Base-by-base conservation (phyloP, 2,329 filamentous ascomycete species). In the Hypoxylon sp. region DNA sequence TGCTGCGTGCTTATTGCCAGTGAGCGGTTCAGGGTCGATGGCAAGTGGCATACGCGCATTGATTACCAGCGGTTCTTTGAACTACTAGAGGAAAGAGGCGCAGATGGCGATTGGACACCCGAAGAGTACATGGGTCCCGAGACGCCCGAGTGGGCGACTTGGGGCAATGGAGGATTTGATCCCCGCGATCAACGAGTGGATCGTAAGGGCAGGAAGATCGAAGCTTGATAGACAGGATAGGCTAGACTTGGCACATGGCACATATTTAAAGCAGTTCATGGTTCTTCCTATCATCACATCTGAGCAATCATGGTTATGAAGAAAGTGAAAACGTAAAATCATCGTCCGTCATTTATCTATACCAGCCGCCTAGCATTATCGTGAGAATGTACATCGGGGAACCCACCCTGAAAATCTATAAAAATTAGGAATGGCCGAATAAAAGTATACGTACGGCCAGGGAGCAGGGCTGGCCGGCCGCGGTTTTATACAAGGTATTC, bases 81-180 rank as follows among this genome's bases (percentile, higher is more conserved):
- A 59, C 79, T 94, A 55, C 78, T 95, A 7, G 90, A 96, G 71
- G 82, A 84, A 67, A 78, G 82, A 56, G 76, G 79, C 11, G 71
- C 76, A 5, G 82, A 89, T 23, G 82, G 81, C 12, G 81, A 89
- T 8, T 97, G 95, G 78, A 79, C 76, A 6, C 91, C 93, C 0
- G 91, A 96, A 73, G 92, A 97, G 67, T 97, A 97, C 73, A 89
- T 96, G 78, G 89, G 87, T 3, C 79, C 79, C 29, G 81, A 88
- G 61, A 97, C 91, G 26, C 90, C 91, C 1, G 91, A 96, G 68
- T 97, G 93, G 94, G 93, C 93, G 7, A 84, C 88, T 12, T 97
- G 91, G 91, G 94, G 93, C 0, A 90, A 92, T 60, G 93, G 93
- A 2, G 94, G 93, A 0, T 97, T 97, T 69, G 91, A 97, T 73